A percentile compares a stretch with the other conserved stretches of the same genome.
These are phyloP conservation scores for Phanerochaete sordida DNA, from an alignment of 768 basidiomycete species.

Conservation along the genomic window DNA sequence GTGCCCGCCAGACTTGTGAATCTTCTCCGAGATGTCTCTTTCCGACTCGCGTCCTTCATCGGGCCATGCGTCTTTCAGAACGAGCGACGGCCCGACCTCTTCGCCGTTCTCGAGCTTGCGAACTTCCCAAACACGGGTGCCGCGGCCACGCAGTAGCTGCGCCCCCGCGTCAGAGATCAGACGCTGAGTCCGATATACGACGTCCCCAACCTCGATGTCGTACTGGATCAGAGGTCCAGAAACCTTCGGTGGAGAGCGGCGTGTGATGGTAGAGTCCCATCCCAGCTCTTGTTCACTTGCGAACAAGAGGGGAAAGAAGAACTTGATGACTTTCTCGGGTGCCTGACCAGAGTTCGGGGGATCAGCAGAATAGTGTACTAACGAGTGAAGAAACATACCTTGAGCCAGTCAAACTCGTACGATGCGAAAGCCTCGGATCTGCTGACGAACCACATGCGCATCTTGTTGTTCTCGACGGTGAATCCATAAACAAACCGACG, in stretches of 20 bases:
- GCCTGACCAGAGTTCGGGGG: too few relatives aligned
- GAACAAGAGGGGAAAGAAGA: background rate
- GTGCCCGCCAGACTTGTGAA: background rate
- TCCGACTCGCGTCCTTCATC: background rate
- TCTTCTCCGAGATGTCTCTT: background rate
- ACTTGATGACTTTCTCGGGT: background rate
- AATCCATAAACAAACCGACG: constrained; percentile 25
- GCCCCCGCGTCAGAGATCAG: background rate
- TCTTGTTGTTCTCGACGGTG: constrained; percentile 20
- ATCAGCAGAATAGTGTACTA: too few relatives aligned
- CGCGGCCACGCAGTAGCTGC: background rate
- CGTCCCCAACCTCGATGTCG: background rate
- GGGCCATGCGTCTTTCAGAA: background rate
- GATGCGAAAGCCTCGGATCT: constrained; percentile 19
- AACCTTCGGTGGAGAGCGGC: too few relatives aligned
- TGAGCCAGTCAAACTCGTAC: constrained; percentile 16
- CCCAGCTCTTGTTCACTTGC: background rate
- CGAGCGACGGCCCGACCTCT: background rate
- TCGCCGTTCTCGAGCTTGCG: too few relatives aligned
- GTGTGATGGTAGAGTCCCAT: constrained; percentile 3
- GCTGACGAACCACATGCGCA: constrained; percentile 26
- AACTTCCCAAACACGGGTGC: background rate
- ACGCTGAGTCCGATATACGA: background rate
- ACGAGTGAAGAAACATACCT: too few relatives aligned
- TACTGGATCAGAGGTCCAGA: background rate